These are phyloP conservation scores for Sporothrix schenckii DNA, from an alignment of 2,329 filamentous ascomycete genomes.

Conservation along the genomic window DNA sequence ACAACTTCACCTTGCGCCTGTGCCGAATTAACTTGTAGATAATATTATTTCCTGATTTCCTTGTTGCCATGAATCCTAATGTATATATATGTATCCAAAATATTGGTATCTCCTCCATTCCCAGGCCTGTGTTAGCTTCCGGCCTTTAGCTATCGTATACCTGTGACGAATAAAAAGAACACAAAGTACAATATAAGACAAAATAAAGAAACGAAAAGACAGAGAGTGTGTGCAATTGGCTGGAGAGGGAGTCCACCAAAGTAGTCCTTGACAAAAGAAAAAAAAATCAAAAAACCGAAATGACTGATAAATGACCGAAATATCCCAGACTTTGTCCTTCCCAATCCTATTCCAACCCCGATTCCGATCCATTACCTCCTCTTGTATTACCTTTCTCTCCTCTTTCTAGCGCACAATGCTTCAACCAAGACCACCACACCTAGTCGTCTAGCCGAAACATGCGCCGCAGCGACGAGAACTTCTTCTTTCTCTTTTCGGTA, in stretches of 20 bases:
- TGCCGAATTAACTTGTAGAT: background rate
- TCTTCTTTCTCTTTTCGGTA: slow-evolving; percentile 60
- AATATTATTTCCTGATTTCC: background rate
- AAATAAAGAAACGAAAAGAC: background rate
- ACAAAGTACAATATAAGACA: slow-evolving; percentile 21
- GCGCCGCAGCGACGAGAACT: slow-evolving; percentile 66
- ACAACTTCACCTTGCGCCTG: too few species aligned
- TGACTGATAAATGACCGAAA: background rate
- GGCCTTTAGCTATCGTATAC: background rate
- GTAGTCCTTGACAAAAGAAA: slow-evolving; percentile 18
- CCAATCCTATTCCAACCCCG: background rate
- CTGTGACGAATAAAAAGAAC: background rate
- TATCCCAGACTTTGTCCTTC: background rate
- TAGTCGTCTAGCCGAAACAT: slow-evolving; percentile 60
- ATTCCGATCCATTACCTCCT: slow-evolving; percentile 16
- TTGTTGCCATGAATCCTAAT: slow-evolving; percentile 14
- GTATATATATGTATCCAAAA: slow-evolving; percentile 14
- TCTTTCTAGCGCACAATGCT: background rate
- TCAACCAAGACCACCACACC: background rate
- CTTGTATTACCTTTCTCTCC: background rate
- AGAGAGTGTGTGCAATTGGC: background rate
- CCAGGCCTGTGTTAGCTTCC: background rate
- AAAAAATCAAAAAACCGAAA: background rate
- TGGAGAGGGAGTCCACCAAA: background rate
- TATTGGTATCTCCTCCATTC: slow-evolving; percentile 9